These are phyloP conservation scores for Claviceps capensis DNA, from an alignment of 2,329 filamentous ascomycete species.

Conservation along the genomic window DNA sequence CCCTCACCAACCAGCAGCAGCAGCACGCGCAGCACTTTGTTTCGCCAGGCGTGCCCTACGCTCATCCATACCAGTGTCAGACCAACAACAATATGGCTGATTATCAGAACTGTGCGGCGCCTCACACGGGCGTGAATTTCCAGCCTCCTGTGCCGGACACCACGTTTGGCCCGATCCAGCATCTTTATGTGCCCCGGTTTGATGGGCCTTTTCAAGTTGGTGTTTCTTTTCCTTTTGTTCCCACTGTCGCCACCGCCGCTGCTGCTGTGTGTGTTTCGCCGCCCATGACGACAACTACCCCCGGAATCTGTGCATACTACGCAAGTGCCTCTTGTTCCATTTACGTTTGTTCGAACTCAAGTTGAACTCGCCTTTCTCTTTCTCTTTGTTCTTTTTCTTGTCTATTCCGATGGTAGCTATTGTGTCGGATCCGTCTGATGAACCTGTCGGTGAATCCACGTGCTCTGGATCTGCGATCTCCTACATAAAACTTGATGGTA, in stretches of 20 bases:
- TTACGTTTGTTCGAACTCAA: not conserved
- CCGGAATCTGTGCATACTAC: slow-evolving; percentile 23
- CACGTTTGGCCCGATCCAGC: slow-evolving; percentile 38
- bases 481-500: too few species aligned
- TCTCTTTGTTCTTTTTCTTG: slow-evolving; percentile 1
- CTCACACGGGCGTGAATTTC: slow-evolving; percentile 33
- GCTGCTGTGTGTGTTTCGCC: slow-evolving; percentile 9
- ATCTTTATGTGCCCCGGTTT: slow-evolving; percentile 41
- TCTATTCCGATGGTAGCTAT: slow-evolving; percentile 5
- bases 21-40: slow-evolving; percentile 6
- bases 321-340: slow-evolving; percentile 19
- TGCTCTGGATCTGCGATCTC: not conserved
- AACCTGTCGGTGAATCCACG: not conserved
- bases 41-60: not conserved
- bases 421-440: not conserved
- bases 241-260: slow-evolving; percentile 12
- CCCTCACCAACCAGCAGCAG: slow-evolving; percentile 6
- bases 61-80: slow-evolving; percentile 1
- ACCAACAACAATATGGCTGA: slow-evolving; percentile 20
- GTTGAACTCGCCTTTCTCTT: not conserved
- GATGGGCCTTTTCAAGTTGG: slow-evolving; percentile 26
- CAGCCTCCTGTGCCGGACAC: slow-evolving; percentile 47
- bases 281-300: slow-evolving; percentile 17
- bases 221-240: slow-evolving; percentile 11
- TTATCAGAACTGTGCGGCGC: slow-evolving; percentile 30